Base-by-base conservation (phyloP, 306 rosid genomes). In the Acacia confusa region DNA sequence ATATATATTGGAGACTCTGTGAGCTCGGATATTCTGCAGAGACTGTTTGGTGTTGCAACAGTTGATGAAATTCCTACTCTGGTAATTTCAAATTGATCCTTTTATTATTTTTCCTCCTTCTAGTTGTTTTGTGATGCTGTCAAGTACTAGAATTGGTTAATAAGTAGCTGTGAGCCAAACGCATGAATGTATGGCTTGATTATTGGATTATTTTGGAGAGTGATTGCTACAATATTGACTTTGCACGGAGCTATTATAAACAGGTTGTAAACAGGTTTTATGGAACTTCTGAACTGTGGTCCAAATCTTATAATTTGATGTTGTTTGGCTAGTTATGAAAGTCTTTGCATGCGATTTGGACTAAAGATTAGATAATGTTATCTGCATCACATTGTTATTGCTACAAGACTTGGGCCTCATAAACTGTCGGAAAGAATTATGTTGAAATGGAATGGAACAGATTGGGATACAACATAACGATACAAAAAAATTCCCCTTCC, bases 1-100 rank as follows among this genome's bases (percentile, higher is more conserved):
- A 85, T 93, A 86, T 93, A 89, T 76, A 48, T 89, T 77, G 98
- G 99, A 72, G 92, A 82, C 84, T 81, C 88, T 41, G 99, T 82
- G 79, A 91, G 76, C 84, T 71, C 87, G 40, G 88, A 88, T 63
- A 84, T 78, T 55, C 82, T 95, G 86, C 87, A 85, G 79, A 90
- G 84, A 85, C 83, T 95, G 74, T 95, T 95, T 81, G 91, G 96
- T 71, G 85, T 92, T 83, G 50, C 89, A 79, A 81, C 98, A 24
- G 85, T 87, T 84, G 92, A 91, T 38, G 92, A 87, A 88, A 88
- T 93, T 82, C 92, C 98, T 70, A 76, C 86, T 68, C 93, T 88
- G 98, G 99, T 95, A 91, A 85, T 73, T 84, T 70, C 53, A 43
- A 15, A 50, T 16, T 17, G 72, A 20, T 63, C 36, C 67, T 27